These are phyloP conservation scores for Plasmodium falciparum DNA, from an alignment of 169 alveolate genomes.

Conservation along the genomic window DNA sequence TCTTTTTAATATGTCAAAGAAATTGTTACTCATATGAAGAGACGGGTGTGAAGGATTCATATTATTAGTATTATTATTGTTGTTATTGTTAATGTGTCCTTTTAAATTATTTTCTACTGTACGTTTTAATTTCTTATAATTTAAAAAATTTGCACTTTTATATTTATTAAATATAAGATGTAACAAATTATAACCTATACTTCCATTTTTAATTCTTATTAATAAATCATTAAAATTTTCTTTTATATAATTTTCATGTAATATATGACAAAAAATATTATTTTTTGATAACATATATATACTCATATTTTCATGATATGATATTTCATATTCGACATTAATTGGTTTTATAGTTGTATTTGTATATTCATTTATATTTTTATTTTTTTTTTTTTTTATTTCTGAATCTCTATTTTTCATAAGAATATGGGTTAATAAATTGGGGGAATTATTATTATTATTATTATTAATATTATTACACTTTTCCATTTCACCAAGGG, in stretches of 20 bases:
- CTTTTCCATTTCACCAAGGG: conserved; percentile 5
- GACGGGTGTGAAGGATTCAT: too few relatives aligned
- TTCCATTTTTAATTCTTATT: conserved; percentile 48
- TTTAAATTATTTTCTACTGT: conserved; percentile 4
- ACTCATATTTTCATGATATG: conserved; percentile 31
- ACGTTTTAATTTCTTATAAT: conserved; percentile 33
- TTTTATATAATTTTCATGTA: conserved; percentile 67
- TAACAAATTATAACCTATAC: conserved; percentile 67
- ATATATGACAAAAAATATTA: conserved; percentile 59
- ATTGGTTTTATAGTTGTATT: conserved; percentile 9
- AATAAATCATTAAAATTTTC: conserved; percentile 59
- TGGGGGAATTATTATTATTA: background rate
- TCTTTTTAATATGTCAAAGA: conserved; percentile 34
- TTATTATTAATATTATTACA: background rate
- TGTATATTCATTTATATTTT: background rate
- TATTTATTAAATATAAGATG: conserved; percentile 67
- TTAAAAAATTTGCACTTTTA: conserved; percentile 42
- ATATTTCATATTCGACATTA: conserved; percentile 65
- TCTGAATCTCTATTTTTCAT: background rate
- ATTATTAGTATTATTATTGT: background rate
- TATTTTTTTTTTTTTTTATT: conserved; percentile 9
- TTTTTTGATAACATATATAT: conserved; percentile 64
- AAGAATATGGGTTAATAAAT: conserved; percentile 58
- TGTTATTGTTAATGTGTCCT: background rate
- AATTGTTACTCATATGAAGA: conserved; percentile 3